Base-by-base conservation (phyloP, 2,329 filamentous ascomycete species). In the Fulvia fulva region DNA sequence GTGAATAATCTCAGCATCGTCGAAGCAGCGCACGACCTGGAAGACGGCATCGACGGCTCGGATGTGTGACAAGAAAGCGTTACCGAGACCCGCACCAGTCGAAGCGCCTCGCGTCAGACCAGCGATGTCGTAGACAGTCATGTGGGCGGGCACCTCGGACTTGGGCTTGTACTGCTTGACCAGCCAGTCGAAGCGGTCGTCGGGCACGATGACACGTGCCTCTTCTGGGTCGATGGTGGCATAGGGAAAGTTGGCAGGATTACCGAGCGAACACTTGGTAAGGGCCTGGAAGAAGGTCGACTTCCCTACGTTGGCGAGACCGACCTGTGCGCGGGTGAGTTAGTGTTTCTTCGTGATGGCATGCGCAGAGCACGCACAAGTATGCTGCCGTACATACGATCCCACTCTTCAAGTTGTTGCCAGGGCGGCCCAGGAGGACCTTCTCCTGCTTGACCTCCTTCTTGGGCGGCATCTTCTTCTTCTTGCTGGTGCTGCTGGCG, bases 261-360 rank as follows among this genome's bases (percentile, higher is more conserved):
- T 99, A 80, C 95, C 94, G 72, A 99, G 87, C 66, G 87, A 86
- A 78, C 89, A 96, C 83, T 97, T 97, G 75, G 94, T 99, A 79
- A 99, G 97, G 74, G 94, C 91, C 83, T 99, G 95, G 86, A 99
- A 99, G 71, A 99, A 87, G 32, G 95, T 99, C 67, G 94, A 99
- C 82, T 99, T 99, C 78, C 94, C 94, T 70, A 99, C 95, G 78
- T 99, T 99, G 77, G 94, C 94, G 72, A 99, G 87, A 80, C 94
- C 94, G 78, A 99, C 91, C 91, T 96, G 76, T 62, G 72, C 26
- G 30, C 67, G 74, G 70, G 37, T 41, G 37, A 74, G 74, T 78
- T 74, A 77, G 77, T 69, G 69, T 70, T 62, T 74, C 68, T 65
- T 66, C 68, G 59, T 56, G 34, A 65, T 65, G 60, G 59, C 61